Conservation (phyloP, 2,329 filamentous ascomycete species). For the Coleophoma eucalyptorum region DNA sequence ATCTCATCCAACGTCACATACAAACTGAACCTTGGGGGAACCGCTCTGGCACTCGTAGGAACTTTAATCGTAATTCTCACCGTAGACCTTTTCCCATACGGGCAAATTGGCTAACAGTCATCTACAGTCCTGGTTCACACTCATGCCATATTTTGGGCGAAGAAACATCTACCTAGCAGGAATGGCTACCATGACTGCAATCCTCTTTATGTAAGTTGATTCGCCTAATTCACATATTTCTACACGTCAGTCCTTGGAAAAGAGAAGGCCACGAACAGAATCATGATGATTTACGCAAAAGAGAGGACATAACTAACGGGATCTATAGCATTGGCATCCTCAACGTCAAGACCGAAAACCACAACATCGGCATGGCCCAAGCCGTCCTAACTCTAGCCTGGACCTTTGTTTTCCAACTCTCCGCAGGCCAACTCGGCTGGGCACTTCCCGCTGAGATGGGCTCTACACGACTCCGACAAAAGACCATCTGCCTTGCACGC, state of each 20-base stretch:
- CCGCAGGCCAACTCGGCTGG: slow-evolving; percentile 51
- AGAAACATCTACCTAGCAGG: slow-evolving; percentile 38
- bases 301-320: too few relatives aligned
- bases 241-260: too few relatives aligned
- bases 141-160: slow-evolving; percentile 37
- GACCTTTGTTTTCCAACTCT: slow-evolving; percentile 50
- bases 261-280: too few relatives aligned
- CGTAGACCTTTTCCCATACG: too few relatives aligned
- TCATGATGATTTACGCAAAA: too few relatives aligned
- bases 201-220: slow-evolving; percentile 29
- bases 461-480: slow-evolving; percentile 48
- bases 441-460: slow-evolving; percentile 48
- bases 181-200: slow-evolving; percentile 25
- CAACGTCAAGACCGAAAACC: slow-evolving; percentile 31
- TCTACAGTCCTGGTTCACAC: slow-evolving; percentile 36
- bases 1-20: slow-evolving; percentile 35
- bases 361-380: slow-evolving; percentile 32
- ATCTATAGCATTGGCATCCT: slow-evolving; percentile 34
- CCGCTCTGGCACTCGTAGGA: slow-evolving; percentile 38
- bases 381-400: slow-evolving; percentile 45
- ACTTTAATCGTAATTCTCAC: slow-evolving; percentile 28
- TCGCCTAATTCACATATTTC: too few relatives aligned
- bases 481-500: slow-evolving; percentile 50
- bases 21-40: slow-evolving; percentile 37
- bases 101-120: too few relatives aligned